phyloP scores from a whole-genome alignment of 805 yeast genomes.

The Wickerhamomyces alni region DNA sequence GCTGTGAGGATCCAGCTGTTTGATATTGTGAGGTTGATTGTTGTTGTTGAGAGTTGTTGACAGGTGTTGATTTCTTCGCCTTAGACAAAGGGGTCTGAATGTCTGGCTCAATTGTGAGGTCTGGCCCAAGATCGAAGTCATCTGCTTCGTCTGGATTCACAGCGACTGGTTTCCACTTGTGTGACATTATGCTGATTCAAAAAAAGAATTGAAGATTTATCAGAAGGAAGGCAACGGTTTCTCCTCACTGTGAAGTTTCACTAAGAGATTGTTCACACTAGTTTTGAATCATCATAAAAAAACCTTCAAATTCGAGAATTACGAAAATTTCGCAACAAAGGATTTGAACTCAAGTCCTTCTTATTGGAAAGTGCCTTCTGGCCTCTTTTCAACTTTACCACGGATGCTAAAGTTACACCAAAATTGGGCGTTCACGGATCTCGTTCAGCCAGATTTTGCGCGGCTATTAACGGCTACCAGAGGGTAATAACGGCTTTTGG shows the following conservation, averaged over 20 bases:
- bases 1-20: neutral
- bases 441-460: no score
- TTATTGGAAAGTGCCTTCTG: no score
- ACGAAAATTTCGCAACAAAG: no score
- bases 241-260: conserved; percentile 21
- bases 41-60: conserved; percentile 3
- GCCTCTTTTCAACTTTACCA: no score
- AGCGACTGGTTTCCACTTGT: conserved; percentile 23
- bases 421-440: no score
- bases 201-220: conserved; percentile 8
- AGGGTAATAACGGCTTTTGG: no score
- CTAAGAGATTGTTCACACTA: conserved; percentile 28
- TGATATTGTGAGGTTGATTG: conserved; percentile 1
- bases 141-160: conserved; percentile 22
- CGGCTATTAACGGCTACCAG: no score
- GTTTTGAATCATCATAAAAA: conserved; percentile 19
- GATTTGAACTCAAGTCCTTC: no score
- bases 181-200: conserved; percentile 12
- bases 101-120: conserved; percentile 22
- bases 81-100: conserved; percentile 6
- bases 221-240: conserved; percentile 26
- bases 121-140: conserved; percentile 24
- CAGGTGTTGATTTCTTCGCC: conserved; percentile 1
- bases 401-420: no score
- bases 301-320: no score